Evolutionary conservation across 306 rosid genomes (phyloP), one percentile per base, ranked within the genome.

Genomic region (Astragalus membranaceus): DNA sequence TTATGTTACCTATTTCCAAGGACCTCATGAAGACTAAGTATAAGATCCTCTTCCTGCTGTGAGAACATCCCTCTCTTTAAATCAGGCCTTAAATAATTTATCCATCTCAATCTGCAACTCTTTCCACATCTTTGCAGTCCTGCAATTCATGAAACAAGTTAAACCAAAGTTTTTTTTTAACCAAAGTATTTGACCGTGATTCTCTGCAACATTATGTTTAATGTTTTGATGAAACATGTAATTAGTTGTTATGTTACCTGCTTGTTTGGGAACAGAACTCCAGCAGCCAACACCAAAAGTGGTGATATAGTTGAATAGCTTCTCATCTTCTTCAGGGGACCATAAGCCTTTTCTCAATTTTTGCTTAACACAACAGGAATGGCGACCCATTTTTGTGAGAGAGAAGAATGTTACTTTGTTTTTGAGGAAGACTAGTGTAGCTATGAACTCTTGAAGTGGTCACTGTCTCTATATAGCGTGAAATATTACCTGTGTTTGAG

Each of bases 311-410:
- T 92, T 92, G 88, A 81, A 92, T n/a, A 92, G 94, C 64, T 92
- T 92, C 75, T 92, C 96, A 74, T 92, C 97, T 84, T 92, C 97
- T 74, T 92, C 98, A 17, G 96, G 98, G 8, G 98, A 92, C 98
- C 98, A 92, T 12, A 92, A 72, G 10, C 98, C 98, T 78, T 92
- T 92, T 61, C 98, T 86, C 60, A 92, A 36, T 69, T 92, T 92
- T 62, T 88, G 95, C 82, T 86, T 92, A 58, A 81, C 67, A 74
- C 90, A 89, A 64, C 89, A 89, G 10, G 98, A 92, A 84, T 87
- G 91, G 47, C 98, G 94, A 80, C 96, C 98, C 98, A 92, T 90
- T 62, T 64, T 57, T 74, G 76, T 8, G 68, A 68, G 64, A 68
- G 64, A 13, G 61, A 5, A 23, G 26, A 59, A 64, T 43, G 84